Percentiles rank a stretch among this genome's conserved stretches.
phyloP scores from a whole-genome alignment of 768 basidiomycete genomes.

The Crucibulum laeve region DNA sequence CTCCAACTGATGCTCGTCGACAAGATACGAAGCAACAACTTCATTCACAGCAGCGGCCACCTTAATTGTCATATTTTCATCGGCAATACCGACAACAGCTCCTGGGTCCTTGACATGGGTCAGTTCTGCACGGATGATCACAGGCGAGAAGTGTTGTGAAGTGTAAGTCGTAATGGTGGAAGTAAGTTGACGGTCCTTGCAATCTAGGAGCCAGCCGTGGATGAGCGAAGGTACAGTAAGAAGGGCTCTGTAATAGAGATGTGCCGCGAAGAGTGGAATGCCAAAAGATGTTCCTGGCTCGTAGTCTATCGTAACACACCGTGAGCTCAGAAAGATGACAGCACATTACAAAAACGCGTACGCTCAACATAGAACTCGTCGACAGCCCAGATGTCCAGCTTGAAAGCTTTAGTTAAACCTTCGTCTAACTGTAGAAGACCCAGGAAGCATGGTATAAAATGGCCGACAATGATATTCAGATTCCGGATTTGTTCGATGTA shows the following conservation, averaged over 20 bases:
- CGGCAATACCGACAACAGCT: conserved; percentile 49
- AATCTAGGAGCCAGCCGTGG: conserved; percentile 79
- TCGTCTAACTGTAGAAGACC: conserved; percentile 62
- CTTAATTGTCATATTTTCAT: conserved; percentile 79
- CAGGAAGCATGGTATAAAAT: conserved; percentile 73
- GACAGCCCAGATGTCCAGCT: conserved; percentile 80
- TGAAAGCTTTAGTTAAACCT: conserved; percentile 63
- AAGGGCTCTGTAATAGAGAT: conserved; percentile 86
- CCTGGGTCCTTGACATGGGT: conserved; percentile 59
- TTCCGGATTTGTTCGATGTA: conserved; percentile 86
- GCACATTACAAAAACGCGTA: conserved; percentile 27
- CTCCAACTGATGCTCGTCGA: conserved; percentile 94
- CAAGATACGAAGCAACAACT: conserved; percentile 76
- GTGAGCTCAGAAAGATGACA: background rate
- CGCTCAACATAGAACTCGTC: conserved; percentile 79
- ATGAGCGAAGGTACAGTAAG: conserved; percentile 82
- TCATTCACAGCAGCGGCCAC: conserved; percentile 72
- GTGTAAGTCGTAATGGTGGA: conserved; percentile 74
- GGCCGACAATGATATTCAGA: conserved; percentile 52
- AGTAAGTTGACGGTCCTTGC: conserved; percentile 87
- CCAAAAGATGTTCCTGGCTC: conserved; percentile 47
- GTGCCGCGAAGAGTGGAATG: conserved; percentile 70
- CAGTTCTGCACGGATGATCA: conserved; percentile 83
- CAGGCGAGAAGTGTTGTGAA: conserved; percentile 81
- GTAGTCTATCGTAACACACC: conserved; percentile 40